Conservation (phyloP, 495 filamentous ascomycete species). For the Sphaerosporella brunnea region DNA sequence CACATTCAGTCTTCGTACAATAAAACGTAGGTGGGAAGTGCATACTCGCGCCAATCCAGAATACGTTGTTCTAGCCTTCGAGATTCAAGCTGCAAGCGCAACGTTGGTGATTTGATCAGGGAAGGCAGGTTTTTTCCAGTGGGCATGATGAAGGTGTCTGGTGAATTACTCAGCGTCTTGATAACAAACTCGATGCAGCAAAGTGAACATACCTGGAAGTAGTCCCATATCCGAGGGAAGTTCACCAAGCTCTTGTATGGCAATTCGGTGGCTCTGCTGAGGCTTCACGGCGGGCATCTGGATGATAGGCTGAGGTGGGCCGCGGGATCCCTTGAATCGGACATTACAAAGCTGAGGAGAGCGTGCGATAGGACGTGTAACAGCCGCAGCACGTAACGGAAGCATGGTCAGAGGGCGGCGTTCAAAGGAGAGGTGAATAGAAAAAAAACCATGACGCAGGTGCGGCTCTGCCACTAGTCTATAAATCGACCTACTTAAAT, state of each 20-base stretch:
- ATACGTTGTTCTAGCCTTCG: constrained; percentile 30
- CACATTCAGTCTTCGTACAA: background rate
- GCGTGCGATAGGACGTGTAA: no score
- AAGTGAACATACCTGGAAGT: constrained; percentile 28
- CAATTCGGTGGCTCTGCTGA: constrained; percentile 31
- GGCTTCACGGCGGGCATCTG: constrained; percentile 13
- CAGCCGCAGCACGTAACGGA: no score
- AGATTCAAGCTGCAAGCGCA: constrained; percentile 34
- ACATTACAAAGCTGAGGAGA: no score
- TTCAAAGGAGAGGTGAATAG: no score
- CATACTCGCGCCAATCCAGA: constrained; percentile 31
- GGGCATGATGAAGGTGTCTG: constrained; percentile 44
- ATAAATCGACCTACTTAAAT: no score
- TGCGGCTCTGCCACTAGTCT: no score
- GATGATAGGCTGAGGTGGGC: background rate
- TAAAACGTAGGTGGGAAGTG: constrained; percentile 4
- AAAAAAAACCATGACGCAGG: no score
- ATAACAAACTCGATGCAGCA: constrained; percentile 4
- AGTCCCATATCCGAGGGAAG: constrained; percentile 38
- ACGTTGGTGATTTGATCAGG: constrained; percentile 32
- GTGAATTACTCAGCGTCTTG: constrained; percentile 2
- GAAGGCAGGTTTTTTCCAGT: constrained; percentile 39
- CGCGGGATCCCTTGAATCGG: background rate
- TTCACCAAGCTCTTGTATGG: constrained; percentile 22
- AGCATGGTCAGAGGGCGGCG: no score